phyloP scores from a whole-genome alignment of 495 filamentous ascomycete species.

The Penicillium ucsense region DNA sequence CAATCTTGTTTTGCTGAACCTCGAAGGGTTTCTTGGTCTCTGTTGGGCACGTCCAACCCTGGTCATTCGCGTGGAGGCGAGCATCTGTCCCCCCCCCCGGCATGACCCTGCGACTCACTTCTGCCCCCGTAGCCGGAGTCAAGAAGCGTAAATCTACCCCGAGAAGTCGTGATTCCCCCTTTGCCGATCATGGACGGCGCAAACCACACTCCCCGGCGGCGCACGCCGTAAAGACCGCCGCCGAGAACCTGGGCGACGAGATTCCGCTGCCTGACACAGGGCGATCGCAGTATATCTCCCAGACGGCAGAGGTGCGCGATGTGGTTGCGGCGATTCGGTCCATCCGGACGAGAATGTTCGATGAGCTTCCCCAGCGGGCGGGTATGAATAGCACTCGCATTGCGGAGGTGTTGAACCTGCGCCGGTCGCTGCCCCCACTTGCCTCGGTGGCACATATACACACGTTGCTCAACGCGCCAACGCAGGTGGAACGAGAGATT shows the following conservation, averaged over 20 bases:
- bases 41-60: too few relatives aligned
- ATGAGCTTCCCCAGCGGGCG: constrained; percentile 50
- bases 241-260: constrained; percentile 36
- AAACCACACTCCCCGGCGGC: constrained; percentile 38
- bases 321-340: constrained; percentile 55
- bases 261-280: constrained; percentile 31
- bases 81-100: constrained; percentile 4
- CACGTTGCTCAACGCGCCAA: constrained; percentile 54
- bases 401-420: constrained; percentile 59
- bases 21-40: too few relatives aligned
- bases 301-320: constrained; percentile 47
- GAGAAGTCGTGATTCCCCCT: constrained; percentile 33
- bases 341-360: constrained; percentile 57
- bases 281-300: constrained; percentile 24
- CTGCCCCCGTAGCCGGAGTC: constrained; percentile 35
- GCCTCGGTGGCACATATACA: constrained; percentile 65
- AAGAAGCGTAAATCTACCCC: constrained; percentile 27
- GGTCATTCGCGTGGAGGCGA: not conserved
- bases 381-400: constrained; percentile 71
- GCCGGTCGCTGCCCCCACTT: constrained; percentile 55
- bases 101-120: constrained; percentile 39
- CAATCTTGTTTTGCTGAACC: too few relatives aligned
- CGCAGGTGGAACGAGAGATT: constrained; percentile 64
- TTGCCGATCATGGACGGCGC: constrained; percentile 45
- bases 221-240: constrained; percentile 23